Base-by-base conservation (phyloP, 345 rosid species). In the Hypericum perforatum region DNA sequence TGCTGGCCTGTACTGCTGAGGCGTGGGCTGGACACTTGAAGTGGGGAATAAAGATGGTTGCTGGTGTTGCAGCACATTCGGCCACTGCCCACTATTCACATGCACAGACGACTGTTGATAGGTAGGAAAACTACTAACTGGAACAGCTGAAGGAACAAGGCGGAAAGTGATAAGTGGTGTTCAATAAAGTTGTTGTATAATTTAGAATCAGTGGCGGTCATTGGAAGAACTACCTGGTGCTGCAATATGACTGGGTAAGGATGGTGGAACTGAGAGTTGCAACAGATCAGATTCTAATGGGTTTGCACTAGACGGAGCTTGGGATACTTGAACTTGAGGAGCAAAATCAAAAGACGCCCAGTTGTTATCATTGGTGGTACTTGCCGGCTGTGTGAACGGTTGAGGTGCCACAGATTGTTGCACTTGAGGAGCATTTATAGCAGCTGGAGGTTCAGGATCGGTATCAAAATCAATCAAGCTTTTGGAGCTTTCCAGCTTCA, bases 401-500 rank as follows among this genome's bases (percentile, higher is more conserved):
- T 79, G 92, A 45, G 67, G 60, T 12, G 45, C 11, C 43, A 63
- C 53, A 11, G 68, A 43, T 56, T 69, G 76, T 7, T 73, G 89
- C 37, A 74, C 40, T 65, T 69, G 92, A 29, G 72, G 42, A 44
- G 62, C 58, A 39, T 80, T 56, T 7, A 65, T 61, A 52, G 79
- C 56, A 45, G 57, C 63, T 13, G 80, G 74, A 68, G 87, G 84
- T 66, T 74, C 85, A 9, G 90, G 81, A 68, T 80, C 90, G 61
- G 90, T 75, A 70, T 82, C 96, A 64, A 92, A 88, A 80, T 92
- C 95, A 70, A 92, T 92, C 66, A 92, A 77, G 74, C 99, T 92
- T 57, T 51, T 58, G 55, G 87, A 54, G 50, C 41, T 72, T 75
- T 75, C 84, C 65, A 63, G 14, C 60, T 89, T 84, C 63, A 68